Evolutionary conservation across 2,329 filamentous ascomycete species (phyloP).

Genomic region (Pestalotiopsis sp.): DNA sequence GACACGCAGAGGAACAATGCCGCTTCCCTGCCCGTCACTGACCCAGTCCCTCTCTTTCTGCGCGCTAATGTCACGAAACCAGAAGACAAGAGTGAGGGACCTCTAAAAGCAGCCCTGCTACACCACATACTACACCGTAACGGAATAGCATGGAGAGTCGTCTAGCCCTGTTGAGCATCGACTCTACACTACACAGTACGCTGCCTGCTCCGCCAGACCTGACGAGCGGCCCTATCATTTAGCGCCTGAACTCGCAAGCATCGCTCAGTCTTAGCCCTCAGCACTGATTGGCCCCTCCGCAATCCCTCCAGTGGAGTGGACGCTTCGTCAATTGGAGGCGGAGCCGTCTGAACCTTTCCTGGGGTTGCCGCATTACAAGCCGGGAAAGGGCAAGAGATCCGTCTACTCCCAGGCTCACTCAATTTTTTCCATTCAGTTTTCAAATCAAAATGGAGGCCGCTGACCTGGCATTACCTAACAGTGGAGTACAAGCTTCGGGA

Average conservation of each 20-base stretch:
- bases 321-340: slow-evolving; percentile 12
- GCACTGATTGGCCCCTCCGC: slow-evolving; percentile 18
- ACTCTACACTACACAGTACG: not conserved
- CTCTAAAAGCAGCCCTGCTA: not conserved
- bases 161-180: slow-evolving; percentile 5
- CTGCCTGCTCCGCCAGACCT: not conserved
- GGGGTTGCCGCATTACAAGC: slow-evolving; percentile 7
- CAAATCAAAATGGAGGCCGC: not conserved
- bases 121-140: not conserved
- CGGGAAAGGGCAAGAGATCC: slow-evolving; percentile 4
- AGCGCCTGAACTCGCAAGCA: not conserved
- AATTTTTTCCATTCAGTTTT: no score
- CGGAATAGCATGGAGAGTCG: not conserved
- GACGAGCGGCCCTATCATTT: slow-evolving; percentile 6
- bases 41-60: not conserved
- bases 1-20: not conserved
- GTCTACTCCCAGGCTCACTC: not conserved
- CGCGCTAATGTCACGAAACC: not conserved
- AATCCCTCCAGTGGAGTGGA: slow-evolving; percentile 15
- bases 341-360: slow-evolving; percentile 9
- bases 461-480: not conserved
- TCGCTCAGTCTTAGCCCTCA: slow-evolving; percentile 3
- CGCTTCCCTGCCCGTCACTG: not conserved
- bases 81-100: not conserved
- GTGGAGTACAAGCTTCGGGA: not conserved